These are phyloP conservation scores for Draba incana DNA, from an alignment of 345 rosid genomes.

Conservation along the genomic window DNA sequence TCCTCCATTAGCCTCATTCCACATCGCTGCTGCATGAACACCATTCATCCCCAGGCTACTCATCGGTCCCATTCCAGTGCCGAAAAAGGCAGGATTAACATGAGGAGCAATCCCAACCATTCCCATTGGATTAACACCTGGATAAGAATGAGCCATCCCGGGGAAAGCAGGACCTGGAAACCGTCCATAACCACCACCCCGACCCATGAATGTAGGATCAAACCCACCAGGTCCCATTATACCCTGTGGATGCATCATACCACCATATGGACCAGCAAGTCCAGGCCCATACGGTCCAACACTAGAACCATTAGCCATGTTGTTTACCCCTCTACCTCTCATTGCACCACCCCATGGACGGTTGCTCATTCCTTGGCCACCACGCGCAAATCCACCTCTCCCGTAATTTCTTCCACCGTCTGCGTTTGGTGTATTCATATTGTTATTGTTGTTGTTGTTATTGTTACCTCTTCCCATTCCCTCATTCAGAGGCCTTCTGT, in stretches of 20 bases:
- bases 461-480: constrained; percentile 65
- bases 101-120: constrained; percentile 90
- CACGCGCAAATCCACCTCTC: constrained; percentile 78
- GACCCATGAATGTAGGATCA: constrained; percentile 80
- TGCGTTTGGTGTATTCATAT: constrained; percentile 67
- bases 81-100: constrained; percentile 85
- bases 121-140: constrained; percentile 75
- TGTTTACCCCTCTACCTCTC: constrained; percentile 73
- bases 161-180: constrained; percentile 77
- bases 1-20: constrained; percentile 77
- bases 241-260: constrained; percentile 79
- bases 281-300: constrained; percentile 79
- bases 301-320: constrained; percentile 60
- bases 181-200: constrained; percentile 79
- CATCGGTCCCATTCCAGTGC: constrained; percentile 75
- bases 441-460: constrained; percentile 41
- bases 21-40: constrained; percentile 60
- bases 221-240: constrained; percentile 86
- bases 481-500: constrained; percentile 72
- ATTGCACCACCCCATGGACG: constrained; percentile 68
- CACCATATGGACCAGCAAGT: constrained; percentile 68
- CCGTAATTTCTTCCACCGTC: constrained; percentile 75
- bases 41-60: constrained; percentile 73
- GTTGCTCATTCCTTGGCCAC: constrained; percentile 62
- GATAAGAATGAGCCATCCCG: constrained; percentile 77